Conservation (phyloP, 2,329 filamentous ascomycete species). For the Talaromyces funiculosus region DNA sequence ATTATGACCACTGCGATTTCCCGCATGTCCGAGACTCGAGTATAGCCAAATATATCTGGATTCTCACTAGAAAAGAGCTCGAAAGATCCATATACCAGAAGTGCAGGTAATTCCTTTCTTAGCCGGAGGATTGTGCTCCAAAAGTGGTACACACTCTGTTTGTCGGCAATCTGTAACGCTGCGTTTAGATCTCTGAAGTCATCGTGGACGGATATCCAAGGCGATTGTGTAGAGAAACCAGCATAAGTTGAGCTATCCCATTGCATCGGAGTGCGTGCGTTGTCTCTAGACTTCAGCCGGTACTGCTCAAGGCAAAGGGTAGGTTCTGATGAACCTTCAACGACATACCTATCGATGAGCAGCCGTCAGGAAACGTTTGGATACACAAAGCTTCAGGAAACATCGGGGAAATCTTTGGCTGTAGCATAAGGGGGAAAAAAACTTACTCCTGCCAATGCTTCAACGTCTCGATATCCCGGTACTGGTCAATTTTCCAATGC, state of each 20-base stretch:
- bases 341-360: neutral
- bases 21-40: neutral
- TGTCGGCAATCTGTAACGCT: conserved; percentile 30
- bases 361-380: neutral
- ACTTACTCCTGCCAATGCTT: conserved; percentile 47
- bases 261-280: conserved; percentile 62
- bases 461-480: conserved; percentile 61
- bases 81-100: conserved; percentile 6
- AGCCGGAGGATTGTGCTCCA: neutral
- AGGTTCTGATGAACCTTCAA: neutral
- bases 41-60: conserved; percentile 3
- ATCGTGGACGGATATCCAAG: conserved; percentile 63
- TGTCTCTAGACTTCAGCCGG: conserved; percentile 45
- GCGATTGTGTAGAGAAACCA: conserved; percentile 53
- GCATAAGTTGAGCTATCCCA: conserved; percentile 55
- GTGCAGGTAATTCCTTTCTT: neutral
- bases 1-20: neutral
- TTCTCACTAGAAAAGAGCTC: conserved; percentile 4
- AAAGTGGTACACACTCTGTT: conserved; percentile 13
- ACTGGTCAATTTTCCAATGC: conserved; percentile 58
- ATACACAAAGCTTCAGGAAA: too few species aligned
- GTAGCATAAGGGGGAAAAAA: too few species aligned
- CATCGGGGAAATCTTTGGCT: too few species aligned
- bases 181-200: conserved; percentile 56
- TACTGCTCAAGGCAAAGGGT: neutral